phyloP scores from a whole-genome alignment of 176 grass and related monocot species.

The Triticum dicoccoides region DNA sequence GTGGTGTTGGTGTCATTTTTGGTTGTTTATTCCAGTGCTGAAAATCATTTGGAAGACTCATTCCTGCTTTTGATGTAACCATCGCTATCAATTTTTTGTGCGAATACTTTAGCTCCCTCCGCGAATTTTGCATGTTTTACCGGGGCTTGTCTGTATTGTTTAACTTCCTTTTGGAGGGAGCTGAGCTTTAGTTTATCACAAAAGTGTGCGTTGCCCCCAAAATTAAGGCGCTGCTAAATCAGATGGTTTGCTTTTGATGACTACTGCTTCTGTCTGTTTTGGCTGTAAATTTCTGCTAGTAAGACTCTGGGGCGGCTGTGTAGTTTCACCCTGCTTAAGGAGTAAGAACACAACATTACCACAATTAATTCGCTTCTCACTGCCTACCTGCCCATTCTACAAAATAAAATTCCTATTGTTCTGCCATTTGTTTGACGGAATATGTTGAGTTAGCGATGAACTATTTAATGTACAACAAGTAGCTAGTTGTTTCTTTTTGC shows the following conservation, averaged over 20 bases:
- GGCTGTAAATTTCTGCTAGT: neutral
- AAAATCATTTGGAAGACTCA: constrained; percentile 20
- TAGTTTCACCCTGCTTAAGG: neutral
- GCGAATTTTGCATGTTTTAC: constrained; percentile 43
- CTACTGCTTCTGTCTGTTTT: neutral
- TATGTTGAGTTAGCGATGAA: neutral
- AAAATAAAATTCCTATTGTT: neutral
- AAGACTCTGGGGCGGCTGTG: neutral
- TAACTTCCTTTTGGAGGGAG: constrained; percentile 2
- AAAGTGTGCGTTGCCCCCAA: neutral
- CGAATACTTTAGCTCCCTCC: constrained; percentile 6
- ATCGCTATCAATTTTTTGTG: constrained; percentile 2
- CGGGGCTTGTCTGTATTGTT: constrained; percentile 17
- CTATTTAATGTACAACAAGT: constrained; percentile 4
- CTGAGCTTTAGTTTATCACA: constrained; percentile 12
- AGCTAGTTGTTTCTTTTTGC: neutral
- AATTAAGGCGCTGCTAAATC: constrained; percentile 5
- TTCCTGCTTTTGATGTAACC: neutral
- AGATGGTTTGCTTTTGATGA: neutral
- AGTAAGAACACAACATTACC: neutral
- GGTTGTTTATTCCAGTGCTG: constrained; percentile 27
- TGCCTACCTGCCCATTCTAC: neutral
- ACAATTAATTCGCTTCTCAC: neutral
- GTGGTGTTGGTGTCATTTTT: constrained; percentile 26
- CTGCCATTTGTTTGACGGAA: neutral